Evolutionary conservation across 495 filamentous ascomycete species (phyloP), one percentile per base, ranked within the genome.

Genomic region (Penicillium coffeae): DNA sequence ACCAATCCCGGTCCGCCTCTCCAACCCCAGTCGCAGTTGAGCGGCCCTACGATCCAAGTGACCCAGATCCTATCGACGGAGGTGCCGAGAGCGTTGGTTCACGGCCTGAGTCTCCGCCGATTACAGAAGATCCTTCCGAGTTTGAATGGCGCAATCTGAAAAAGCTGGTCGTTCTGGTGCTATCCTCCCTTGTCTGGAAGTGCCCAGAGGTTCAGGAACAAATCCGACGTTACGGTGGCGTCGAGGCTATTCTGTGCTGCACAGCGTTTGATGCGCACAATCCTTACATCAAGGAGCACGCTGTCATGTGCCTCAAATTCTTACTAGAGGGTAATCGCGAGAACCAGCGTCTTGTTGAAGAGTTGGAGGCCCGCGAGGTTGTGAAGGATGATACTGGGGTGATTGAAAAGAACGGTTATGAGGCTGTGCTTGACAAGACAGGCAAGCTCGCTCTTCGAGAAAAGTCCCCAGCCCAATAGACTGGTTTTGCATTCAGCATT

Each of bases 141-240:
- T 96, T 94, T 61, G 87, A 93, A 46, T 96, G 90, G 90, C 76
- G 86, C 30, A 93, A 91, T 48, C 83, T 96, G 54, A 96, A 96
- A 71, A 90, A 89, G 52, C 84, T 94, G 39, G 86, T 93, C 19
- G 83, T 96, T 3, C 83, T 91, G 43, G 90, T 95, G 18, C 80
- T 95, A 8, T 88, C 85, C 2, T 88, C 86, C 2, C 78, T 96
- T 6, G 81, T 95, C 49, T 77, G 89, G 89, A 75, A 94, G 80
- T 80, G 75, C 52, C 80, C 83, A 3, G 75, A 76, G 8, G 90
- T 95, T 0, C 90, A 96, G 63, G 77, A 86, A 48, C 90, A 96
- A 62, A 87, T 96, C 42, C 76, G 92, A 18, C 74, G 79, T 20
- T 78, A 87, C 53, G 88, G 87, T 38, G 90, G 90, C 27, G 84